Evolutionary conservation across 768 basidiomycete species (phyloP), one percentile per base, ranked within the genome.

Genomic region (Leccinellum rugosiceps): DNA sequence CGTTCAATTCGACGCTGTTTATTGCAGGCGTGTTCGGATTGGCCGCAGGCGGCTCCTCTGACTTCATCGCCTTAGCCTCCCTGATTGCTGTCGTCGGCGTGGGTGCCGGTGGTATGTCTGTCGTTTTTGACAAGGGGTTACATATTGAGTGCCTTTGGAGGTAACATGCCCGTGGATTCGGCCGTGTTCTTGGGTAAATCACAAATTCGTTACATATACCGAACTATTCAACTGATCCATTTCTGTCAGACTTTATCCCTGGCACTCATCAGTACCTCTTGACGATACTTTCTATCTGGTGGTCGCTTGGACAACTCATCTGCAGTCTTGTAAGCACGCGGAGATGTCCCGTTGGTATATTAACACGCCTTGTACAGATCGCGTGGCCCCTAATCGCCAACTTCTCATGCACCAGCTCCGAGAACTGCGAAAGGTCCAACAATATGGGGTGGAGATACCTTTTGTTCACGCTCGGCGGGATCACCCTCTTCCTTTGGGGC

Each of bases 381-480:
- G 83, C 83, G 1, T 85, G 84, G 83, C 82, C 84, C 2, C 65
- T 86, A 25, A 80, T 85, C 14, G 74, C 80, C 14, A 80, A 82
- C 59, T 78, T 79, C 58, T 81, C 84, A 6, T 85, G 84, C 58
- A 53, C 75, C 0, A 61, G 67, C 3, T 17, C 71, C 0, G 57
- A 55, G 6, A 62, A 71, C 3, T 81, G 81, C 58, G 57, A 74
- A 35, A 76, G 72, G 49, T 66, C 74, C 3, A 60, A 79, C 19
- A 86, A 85, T 60, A 85, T 83, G 83, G 84, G 85, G 23, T 86
- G 85, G 84, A 74, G 85, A 28, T 85, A 85, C 63, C 76, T 84
- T 25, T 69, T 84, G 31, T 78, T 82, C 65, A 75, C 76, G 0
- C 77, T 84, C 38, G 82, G 84, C 3, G 82, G 75, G 9, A 58